A percentile compares a stretch with the other conserved stretches of the same genome.
These are phyloP conservation scores for Drosera capensis DNA, from an alignment of 148 eudicot genomes.

Conservation along the genomic window DNA sequence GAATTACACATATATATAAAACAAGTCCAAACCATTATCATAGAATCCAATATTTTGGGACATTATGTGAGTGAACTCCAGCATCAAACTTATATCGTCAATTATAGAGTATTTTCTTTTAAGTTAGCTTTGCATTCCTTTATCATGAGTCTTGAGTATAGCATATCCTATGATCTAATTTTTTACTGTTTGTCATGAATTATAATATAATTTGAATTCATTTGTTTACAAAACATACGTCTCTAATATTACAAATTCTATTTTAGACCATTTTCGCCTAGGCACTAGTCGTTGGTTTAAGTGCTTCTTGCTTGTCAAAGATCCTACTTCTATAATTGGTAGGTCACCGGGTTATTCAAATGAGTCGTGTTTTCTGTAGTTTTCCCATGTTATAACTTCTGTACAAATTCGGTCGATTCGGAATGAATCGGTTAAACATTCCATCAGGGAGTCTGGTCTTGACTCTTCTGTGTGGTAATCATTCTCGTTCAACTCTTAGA, in stretches of 20 bases:
- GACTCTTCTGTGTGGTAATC: slow-evolving; percentile 4
- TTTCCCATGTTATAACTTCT: slow-evolving; percentile 2
- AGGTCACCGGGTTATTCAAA: slow-evolving; percentile 4
- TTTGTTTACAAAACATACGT: no score
- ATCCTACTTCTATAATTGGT: slow-evolving; percentile 8
- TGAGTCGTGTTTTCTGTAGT: slow-evolving; percentile 5
- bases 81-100: slow-evolving; percentile 94
- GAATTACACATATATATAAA: slow-evolving; percentile 73
- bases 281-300: no score
- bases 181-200: no score
- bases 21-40: slow-evolving; percentile 76
- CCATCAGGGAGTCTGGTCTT: slow-evolving; percentile 4
- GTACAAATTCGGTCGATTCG: not conserved
- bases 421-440: not conserved
- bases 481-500: slow-evolving; percentile 10
- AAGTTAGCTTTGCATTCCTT: no score
- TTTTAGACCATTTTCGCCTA: no score
- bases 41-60: no score
- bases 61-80: slow-evolving; percentile 73
- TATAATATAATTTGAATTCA: no score
- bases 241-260: no score
- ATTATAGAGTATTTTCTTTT: slow-evolving; percentile 75
- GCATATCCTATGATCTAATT: no score
- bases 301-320: slow-evolving; percentile 1
- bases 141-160: no score